Base-by-base conservation (phyloP, 352 stramenopile genomes). In the Peronosclerospora sorghi region DNA sequence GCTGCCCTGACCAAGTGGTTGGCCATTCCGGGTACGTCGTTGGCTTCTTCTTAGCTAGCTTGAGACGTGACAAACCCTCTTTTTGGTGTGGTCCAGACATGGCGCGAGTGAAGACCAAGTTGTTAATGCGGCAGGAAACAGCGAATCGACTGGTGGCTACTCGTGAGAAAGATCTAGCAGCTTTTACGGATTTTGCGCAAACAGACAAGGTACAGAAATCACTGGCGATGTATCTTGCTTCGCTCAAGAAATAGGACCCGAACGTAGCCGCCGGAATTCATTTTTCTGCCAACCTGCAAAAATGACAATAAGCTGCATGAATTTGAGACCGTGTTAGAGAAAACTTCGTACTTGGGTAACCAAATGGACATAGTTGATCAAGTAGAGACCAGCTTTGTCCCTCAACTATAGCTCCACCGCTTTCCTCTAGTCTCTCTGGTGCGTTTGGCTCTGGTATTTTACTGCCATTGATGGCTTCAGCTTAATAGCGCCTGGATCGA, bases 131-230 rank as follows among this genome's bases (percentile, higher is more conserved):
- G 15, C 58, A 85, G 41, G 73, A 80, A 41, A 87, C 72, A 0
- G 73, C 76, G 6, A 53, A 88, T 34, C 65, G 72, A 28, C 48
- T 91, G 45, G 20, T 65, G 23, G 60, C 55, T 14, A 60, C 32
- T 21, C 74, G 72, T 15, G 45, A 83, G 21, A 50, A 78, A 35
- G 79, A 92, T 37, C 56, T 81, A 18, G 71, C 87, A 45, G 52
- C 61, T 14, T 92, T 88, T 45, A 54, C 56, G 24, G 71, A 86
- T 51, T 83, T 92, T 55, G 69, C 58, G 17, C 70, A 83, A 55
- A 86, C 73, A 9, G 77, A 89, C 60, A 83, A 84, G 59, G 70
- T 83, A 39, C 80, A 92, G 42, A 89, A 87, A 46, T 72, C 73
- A 35, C 68, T 92, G 39, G 76, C 51, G 13, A 68, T 70, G 48